Conservation (phyloP, 1,284 basidiomycete genomes). For the Cutaneotrichosporon dermatis region DNA sequence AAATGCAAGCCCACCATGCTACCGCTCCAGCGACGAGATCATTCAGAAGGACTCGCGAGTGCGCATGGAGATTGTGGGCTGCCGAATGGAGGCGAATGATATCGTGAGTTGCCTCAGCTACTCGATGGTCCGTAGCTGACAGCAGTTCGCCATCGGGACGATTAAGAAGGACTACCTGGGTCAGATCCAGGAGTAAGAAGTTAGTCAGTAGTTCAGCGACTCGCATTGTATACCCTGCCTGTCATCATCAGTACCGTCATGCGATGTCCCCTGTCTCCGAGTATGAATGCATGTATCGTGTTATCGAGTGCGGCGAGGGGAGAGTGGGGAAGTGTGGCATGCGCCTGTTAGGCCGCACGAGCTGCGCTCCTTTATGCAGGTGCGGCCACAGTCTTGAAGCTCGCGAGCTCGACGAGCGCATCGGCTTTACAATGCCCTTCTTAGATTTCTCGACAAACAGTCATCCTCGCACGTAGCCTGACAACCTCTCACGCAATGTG, state of each 20-base stretch:
- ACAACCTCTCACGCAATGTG: too few relatives aligned
- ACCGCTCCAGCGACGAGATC: conserved; percentile 82
- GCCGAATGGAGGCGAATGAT: conserved; percentile 93
- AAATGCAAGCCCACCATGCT: conserved; percentile 85
- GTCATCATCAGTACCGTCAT: conserved; percentile 12
- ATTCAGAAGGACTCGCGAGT: conserved; percentile 92
- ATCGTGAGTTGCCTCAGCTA: conserved; percentile 63
- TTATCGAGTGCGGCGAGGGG: too few relatives aligned
- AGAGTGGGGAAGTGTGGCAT: too few relatives aligned
- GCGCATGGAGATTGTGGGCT: conserved; percentile 92
- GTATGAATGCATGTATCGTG: conserved; percentile 2
- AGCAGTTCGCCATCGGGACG: conserved; percentile 82
- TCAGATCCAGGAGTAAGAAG: conserved; percentile 56
- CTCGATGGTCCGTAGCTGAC: conserved; percentile 2
- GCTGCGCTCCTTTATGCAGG: too few relatives aligned
- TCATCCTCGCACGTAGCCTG: too few relatives aligned
- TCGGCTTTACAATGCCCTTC: too few relatives aligned
- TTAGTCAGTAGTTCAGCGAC: not conserved
- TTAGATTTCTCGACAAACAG: too few relatives aligned
- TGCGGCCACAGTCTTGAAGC: too few relatives aligned
- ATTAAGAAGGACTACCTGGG: conserved; percentile 93
- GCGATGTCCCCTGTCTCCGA: conserved; percentile 1
- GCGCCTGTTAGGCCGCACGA: too few relatives aligned
- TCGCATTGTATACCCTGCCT: conserved; percentile 8
- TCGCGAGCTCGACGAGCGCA: too few relatives aligned